Percentiles rank a stretch among this genome's conserved stretches.
Conservation (phyloP, 371 early-diverging fungal genomes). For the Mortierella sp. region DNA sequence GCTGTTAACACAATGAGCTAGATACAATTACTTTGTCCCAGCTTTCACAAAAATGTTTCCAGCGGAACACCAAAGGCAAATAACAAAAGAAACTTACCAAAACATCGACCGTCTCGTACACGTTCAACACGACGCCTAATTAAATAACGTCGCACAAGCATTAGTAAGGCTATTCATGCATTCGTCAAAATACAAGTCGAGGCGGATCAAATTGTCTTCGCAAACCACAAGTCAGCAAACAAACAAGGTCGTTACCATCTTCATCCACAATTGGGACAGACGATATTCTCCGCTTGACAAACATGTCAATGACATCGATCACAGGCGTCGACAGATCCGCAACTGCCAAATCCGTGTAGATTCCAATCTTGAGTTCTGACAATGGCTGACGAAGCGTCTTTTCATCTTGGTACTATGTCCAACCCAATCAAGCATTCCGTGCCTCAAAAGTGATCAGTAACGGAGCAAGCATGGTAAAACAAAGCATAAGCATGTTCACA, state of each 20-base stretch:
- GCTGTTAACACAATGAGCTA: too few relatives aligned
- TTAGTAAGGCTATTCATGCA: slow-evolving; percentile 1
- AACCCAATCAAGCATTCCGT: neutral
- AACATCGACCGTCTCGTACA: slow-evolving; percentile 95
- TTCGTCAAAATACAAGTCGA: neutral
- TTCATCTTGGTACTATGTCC: slow-evolving; percentile 72
- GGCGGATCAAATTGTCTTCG: neutral
- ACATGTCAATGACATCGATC: slow-evolving; percentile 89
- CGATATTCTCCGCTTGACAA: slow-evolving; percentile 89
- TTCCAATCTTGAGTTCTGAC: slow-evolving; percentile 87
- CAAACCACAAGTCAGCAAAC: neutral
- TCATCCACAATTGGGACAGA: slow-evolving; percentile 95
- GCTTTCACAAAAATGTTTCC: too few relatives aligned
- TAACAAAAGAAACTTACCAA: slow-evolving; percentile 68
- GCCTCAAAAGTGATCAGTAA: neutral
- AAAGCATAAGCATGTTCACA: neutral
- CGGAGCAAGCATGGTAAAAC: slow-evolving; percentile 15
- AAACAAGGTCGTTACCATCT: slow-evolving; percentile 62
- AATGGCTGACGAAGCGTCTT: slow-evolving; percentile 76
- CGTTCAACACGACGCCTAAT: slow-evolving; percentile 86
- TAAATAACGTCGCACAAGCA: slow-evolving; percentile 6
- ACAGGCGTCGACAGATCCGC: slow-evolving; percentile 84
- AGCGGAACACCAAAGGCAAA: neutral
- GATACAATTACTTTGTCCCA: too few relatives aligned
- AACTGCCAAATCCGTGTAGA: slow-evolving; percentile 84